Evolutionary conservation across 495 filamentous ascomycete genomes (phyloP).

Genomic region (Echria macrotheca): DNA sequence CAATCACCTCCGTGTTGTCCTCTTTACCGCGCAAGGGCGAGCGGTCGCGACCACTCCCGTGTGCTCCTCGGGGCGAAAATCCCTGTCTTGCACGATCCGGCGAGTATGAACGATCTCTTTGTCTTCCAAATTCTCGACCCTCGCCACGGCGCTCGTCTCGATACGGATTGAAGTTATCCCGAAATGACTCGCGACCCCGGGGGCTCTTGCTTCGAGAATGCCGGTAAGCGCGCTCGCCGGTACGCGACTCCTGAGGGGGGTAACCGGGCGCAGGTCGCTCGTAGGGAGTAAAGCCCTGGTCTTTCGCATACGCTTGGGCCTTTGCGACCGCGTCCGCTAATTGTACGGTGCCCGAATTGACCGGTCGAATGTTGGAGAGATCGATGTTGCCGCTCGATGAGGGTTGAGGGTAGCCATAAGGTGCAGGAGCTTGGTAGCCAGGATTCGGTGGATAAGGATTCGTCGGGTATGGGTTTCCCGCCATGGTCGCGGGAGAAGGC

Average conservation of each 20-base stretch:
- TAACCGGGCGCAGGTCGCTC: slow-evolving; percentile 34
- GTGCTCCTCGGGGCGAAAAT: slow-evolving; percentile 44
- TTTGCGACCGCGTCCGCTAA: slow-evolving; percentile 63
- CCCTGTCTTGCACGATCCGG: slow-evolving; percentile 46
- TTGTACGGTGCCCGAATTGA: slow-evolving; percentile 66
- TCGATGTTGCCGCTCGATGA: slow-evolving; percentile 65
- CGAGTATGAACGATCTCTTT: slow-evolving; percentile 62
- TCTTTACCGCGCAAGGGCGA: slow-evolving; percentile 49
- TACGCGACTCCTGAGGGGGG: slow-evolving; percentile 20
- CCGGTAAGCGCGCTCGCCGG: slow-evolving; percentile 38
- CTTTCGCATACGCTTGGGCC: slow-evolving; percentile 63
- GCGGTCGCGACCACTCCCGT: slow-evolving; percentile 45
- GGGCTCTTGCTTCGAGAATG: slow-evolving; percentile 69
- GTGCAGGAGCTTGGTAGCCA: slow-evolving; percentile 38
- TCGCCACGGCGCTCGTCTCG: slow-evolving; percentile 63
- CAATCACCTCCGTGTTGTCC: slow-evolving; percentile 65
- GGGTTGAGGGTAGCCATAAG: slow-evolving; percentile 60
- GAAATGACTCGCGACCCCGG: slow-evolving; percentile 51
- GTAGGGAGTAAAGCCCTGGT: slow-evolving; percentile 58
- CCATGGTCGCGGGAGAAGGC: slow-evolving; percentile 14
- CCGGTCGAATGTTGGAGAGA: slow-evolving; percentile 66
- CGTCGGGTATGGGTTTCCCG: slow-evolving; percentile 17
- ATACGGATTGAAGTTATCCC: slow-evolving; percentile 69
- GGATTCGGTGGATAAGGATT: slow-evolving; percentile 34
- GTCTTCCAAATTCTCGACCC: slow-evolving; percentile 51